Evolutionary conservation across 2,329 filamentous ascomycete species (phyloP), one percentile per base, ranked within the genome.

Genomic region (Calonectria honghensis): DNA sequence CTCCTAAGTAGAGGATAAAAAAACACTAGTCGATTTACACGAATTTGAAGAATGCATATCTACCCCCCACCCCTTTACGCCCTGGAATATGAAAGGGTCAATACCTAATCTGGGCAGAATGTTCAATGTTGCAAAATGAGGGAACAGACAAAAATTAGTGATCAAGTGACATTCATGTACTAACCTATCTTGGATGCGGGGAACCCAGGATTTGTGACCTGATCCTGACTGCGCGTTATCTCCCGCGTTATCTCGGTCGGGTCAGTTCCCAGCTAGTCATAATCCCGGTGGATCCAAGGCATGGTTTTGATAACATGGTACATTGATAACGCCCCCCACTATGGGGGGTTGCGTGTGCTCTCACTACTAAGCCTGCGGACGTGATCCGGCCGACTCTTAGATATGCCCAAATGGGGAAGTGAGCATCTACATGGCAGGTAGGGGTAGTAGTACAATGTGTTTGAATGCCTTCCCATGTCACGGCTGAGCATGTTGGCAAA

Each of bases 231-330:
- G 24, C 13, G 35, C 35, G 57, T 31, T 45, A 63, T 63, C 57
- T 63, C 24, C 24, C 16, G 35, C 29, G 24, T 63, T 63, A 63
- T 45, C 57, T 63, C 57, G 57, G 57, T 41, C 57, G 57, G 57
- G 57, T 63, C 57, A 41, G 24, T 63, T 41, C 35, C 57, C 24
- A 18, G 35, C 9, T 18, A 41, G 35, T 16, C 6, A 13, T 13
- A 61, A 61, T 27, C 37, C 29, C 24, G 31, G 57, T 63, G 57
- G 57, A 63, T 31, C n/a, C n/a, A 63, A 29, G 9, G 35, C 14
- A 29, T 41, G 37, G 16, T 27, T 27, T 27, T 48, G 45, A 24
- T 20, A 48, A 11, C n/a, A 18, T 41, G 24, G 7, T 27, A 13
- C 13, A 29, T 39, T 41, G 57, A 63, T 63, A 63, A n/a, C 16